Base-by-base conservation (phyloP, 306 rosid genomes). In the Acacia crassicarpa region DNA sequence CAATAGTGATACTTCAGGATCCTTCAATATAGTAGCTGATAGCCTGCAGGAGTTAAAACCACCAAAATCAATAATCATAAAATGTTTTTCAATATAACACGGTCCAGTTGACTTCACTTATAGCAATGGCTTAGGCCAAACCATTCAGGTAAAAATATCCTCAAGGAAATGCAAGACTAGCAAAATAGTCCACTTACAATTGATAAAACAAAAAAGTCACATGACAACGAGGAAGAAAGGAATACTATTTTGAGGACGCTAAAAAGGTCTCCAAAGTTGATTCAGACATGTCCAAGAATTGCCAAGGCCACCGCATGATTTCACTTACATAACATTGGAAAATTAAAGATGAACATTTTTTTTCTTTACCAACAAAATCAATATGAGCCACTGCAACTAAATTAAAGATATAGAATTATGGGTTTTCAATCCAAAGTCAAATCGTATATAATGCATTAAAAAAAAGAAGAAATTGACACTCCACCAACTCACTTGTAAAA, bases 1-100 rank as follows among this genome's bases (percentile, higher is more conserved):
- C 49, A 93, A 87, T 22, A 89, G 54, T 6, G 99, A 94, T 11
- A 82, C 86, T 63, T 89, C 89, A 58, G 73, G 85, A 48, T 92
- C 91, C 87, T 89, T 88, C 89, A 95, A 87, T 80, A 93, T 66
- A 25, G 81, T 44, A 27, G 83, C 73, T 67, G 99, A 95, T 76
- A 95, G 91, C 89, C 94, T 91, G 89, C 75, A 53, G 61, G 67
- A 80, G 74, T 80, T 56, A 85, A 33, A 72, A 77, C 71, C 53
- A 83, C 59, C 41, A 51, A 65, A 73, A 86, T 44, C 70, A 85
- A 69, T 32, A 77, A 45, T 12, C 65, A 72, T 48, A 40, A 40
- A 72, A 58, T 13, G 16, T 46, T 59, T 41, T 8, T 48, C 84
- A 43, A 82, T 56, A 59, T 32, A 33, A 67, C 67, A 48, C 49